Conservation (phyloP, 2,329 filamentous ascomycete genomes). For the Fusarium clavum region DNA sequence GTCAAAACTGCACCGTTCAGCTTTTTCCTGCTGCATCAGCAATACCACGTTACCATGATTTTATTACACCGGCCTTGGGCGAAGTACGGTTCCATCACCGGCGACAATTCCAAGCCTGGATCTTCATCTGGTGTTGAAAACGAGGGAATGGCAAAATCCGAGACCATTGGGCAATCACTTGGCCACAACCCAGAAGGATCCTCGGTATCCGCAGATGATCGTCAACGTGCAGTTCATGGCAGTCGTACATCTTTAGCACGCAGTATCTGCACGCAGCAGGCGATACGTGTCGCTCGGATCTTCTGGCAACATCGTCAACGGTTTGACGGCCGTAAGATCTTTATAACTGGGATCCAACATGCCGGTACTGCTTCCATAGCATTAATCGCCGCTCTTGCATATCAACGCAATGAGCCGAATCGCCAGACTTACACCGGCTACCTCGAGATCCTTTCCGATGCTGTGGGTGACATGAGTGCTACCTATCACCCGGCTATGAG, state of each 20-base stretch:
- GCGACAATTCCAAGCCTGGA: conserved; percentile 47
- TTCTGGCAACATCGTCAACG: conserved; percentile 67
- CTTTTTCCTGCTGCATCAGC: conserved; percentile 67
- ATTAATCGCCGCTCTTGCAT: conserved; percentile 61
- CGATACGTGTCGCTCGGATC: conserved; percentile 63
- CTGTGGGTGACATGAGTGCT: conserved; percentile 64
- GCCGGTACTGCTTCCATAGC: conserved; percentile 66
- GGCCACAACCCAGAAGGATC: conserved; percentile 35
- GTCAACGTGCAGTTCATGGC: conserved; percentile 53
- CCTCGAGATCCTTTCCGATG: conserved; percentile 64
- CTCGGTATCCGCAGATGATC: conserved; percentile 48
- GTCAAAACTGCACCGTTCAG: conserved; percentile 61
- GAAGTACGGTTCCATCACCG: conserved; percentile 58
- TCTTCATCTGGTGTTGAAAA: conserved; percentile 50
- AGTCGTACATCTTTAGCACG: conserved; percentile 60
- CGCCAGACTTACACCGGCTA: conserved; percentile 57
- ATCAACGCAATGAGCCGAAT: conserved; percentile 52
- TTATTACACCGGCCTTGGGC: conserved; percentile 66
- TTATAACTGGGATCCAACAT: conserved; percentile 64
- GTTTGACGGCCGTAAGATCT: conserved; percentile 63
- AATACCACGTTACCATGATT: conserved; percentile 66
- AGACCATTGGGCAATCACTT: conserved; percentile 32
- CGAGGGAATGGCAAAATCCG: conserved; percentile 30
- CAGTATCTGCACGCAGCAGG: conserved; percentile 66
- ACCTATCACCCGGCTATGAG: conserved; percentile 65